Evolutionary conservation across 1,284 basidiomycete species (phyloP), one percentile per base, ranked within the genome.

Genomic region (Ceratobasidium sp.): DNA sequence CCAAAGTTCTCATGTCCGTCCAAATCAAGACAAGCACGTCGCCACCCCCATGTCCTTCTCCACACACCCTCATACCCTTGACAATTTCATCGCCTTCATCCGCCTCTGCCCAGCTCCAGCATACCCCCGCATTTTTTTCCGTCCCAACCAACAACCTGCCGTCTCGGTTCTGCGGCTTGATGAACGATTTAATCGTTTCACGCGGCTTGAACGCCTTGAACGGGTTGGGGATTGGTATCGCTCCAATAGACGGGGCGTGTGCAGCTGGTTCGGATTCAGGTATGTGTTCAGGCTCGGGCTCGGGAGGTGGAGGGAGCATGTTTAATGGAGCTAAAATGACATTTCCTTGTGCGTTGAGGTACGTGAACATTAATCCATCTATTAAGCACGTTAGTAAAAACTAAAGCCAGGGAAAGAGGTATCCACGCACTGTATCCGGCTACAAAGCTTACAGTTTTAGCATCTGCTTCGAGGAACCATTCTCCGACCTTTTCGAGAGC

Each of bases 391-490:
- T 62, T 28, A 36, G 53, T 25, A 25, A 18, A 23, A 42, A 23
- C 8, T 48, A 3, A 28, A 66, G 30, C 59, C 44, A 40, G 14
- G 18, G 18, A 46, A 25, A 40, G 9, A 1, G 54, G n/a, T 12
- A 21, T 48, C 49, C 46, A 64, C 61, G 63, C 63, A 69, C 49
- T 62, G 23, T 59, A 46, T 81, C 66, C 80, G 77, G 73, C 82
- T 78, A 73, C 66, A 18, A 89, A 77, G 1, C 83, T 84, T 12
- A 85, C 77, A 36, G 83, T 82, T 51, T 81, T 79, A 0, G 83
- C 79, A 16, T 82, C 80, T 7, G 86, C 85, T 62, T 86, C 83
- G 6, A 86, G 77, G 42, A 81, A 77, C 87, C 87, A 89, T 46
- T 86, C 84, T 4, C 85, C 86, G 14, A 87, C 74, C 59, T 82